These are phyloP conservation scores for Aspergillus quadricinctus DNA, from an alignment of 2,329 filamentous ascomycete species.

Conservation along the genomic window DNA sequence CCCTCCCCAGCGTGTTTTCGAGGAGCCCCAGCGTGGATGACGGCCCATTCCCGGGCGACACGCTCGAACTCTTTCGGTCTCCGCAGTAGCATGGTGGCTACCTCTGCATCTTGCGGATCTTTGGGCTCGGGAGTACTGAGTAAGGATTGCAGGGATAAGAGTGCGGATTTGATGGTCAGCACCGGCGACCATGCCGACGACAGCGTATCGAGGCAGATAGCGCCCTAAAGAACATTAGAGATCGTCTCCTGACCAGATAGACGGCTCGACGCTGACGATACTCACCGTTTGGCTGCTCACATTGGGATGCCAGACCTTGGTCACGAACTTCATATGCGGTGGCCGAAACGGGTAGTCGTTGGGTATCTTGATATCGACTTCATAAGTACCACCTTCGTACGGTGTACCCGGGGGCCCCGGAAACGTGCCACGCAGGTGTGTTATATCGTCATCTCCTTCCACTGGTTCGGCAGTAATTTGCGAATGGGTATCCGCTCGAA, in stretches of 20 bases:
- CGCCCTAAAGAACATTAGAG: slow-evolving; percentile 57
- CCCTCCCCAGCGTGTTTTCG: slow-evolving; percentile 51
- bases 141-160: slow-evolving; percentile 88
- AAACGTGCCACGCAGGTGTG: slow-evolving; percentile 78
- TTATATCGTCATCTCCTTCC: slow-evolving; percentile 64
- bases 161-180: slow-evolving; percentile 89
- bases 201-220: slow-evolving; percentile 93
- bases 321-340: slow-evolving; percentile 84
- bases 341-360: slow-evolving; percentile 90
- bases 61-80: slow-evolving; percentile 74
- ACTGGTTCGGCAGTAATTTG: slow-evolving; percentile 67
- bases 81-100: slow-evolving; percentile 81
- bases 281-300: slow-evolving; percentile 87
- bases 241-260: not conserved
- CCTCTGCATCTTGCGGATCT: slow-evolving; percentile 94
- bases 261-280: slow-evolving; percentile 10
- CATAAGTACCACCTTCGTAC: slow-evolving; percentile 80
- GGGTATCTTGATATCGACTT: slow-evolving; percentile 82
- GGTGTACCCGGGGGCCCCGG: slow-evolving; percentile 86
- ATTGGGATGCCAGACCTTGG: slow-evolving; percentile 96
- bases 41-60: slow-evolving; percentile 86
- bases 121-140: slow-evolving; percentile 92
- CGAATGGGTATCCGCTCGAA: slow-evolving; percentile 63
- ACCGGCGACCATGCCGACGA: slow-evolving; percentile 90
- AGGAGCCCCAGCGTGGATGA: slow-evolving; percentile 75